Conservation (phyloP, 805 yeast genomes). For the Wickerhamiella parazyma region DNA sequence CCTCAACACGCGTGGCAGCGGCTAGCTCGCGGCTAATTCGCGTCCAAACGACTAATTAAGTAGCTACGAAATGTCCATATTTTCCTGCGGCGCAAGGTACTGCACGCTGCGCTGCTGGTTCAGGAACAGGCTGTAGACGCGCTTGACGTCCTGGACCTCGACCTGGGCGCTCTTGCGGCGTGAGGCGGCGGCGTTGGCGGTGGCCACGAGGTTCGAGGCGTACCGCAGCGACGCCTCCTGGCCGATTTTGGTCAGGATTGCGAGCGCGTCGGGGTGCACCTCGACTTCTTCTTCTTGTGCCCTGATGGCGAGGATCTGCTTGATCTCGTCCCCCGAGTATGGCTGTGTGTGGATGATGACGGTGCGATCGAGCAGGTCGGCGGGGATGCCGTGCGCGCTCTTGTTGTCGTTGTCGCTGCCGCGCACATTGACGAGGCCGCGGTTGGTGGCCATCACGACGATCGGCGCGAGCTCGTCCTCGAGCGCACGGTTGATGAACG, state of each 20-base stretch:
- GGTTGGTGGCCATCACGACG: conserved; percentile 94
- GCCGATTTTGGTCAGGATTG: conserved; percentile 78
- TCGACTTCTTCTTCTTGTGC: conserved; percentile 92
- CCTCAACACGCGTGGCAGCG: conserved; percentile 45
- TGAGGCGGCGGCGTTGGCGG: conserved; percentile 71
- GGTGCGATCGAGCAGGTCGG: conserved; percentile 85
- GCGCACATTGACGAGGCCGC: conserved; percentile 86
- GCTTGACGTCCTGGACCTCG: conserved; percentile 71
- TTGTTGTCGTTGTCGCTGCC: conserved; percentile 69
- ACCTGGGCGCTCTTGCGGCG: conserved; percentile 63
- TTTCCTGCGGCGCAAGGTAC: conserved; percentile 38
- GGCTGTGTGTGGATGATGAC: conserved; percentile 77
- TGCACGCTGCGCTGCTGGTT: conserved; percentile 85
- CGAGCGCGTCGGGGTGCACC: conserved; percentile 66
- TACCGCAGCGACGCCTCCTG: conserved; percentile 83
- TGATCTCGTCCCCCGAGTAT: conserved; percentile 71
- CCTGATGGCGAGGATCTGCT: conserved; percentile 74
- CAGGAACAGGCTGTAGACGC: conserved; percentile 73
- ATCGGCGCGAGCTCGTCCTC: conserved; percentile 96
- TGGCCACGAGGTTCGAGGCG: conserved; percentile 81
- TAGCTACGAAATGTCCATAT: conserved; percentile 2
- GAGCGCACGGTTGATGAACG: conserved; percentile 87
- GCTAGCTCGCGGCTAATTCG: too few species aligned
- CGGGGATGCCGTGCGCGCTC: conserved; percentile 96
- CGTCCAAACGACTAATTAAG: too few species aligned